Base-by-base conservation (phyloP, 108 stramenopile species). In the Pseudonitzschia delicatissima region DNA sequence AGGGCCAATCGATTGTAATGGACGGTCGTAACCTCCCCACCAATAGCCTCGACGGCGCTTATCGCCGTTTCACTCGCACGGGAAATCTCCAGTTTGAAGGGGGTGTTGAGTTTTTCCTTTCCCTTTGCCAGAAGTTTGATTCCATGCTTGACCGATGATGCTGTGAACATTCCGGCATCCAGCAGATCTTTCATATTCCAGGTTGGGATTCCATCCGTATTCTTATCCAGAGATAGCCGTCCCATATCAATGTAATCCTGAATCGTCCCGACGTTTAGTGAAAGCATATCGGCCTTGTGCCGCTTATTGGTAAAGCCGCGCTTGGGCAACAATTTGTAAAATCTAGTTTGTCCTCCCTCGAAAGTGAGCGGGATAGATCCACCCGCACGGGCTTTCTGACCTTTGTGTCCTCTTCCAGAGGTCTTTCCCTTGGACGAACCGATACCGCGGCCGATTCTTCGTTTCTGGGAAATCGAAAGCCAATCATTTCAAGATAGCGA, bases 291-390 rank as follows among this genome's bases (percentile, higher is more conserved):
- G 27, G 79, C 61, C 52, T 84, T 86, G 69, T 88, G 84, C 17
- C 77, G 76, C 57, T 79, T 78, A 69, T 98, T 97, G 52, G 87
- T 97, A 79, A 99, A 98, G 29, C 98, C 99, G 3, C 92, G 86
- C 80, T 99, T 99, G 59, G 99, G 99, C 27, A 98, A 36, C 12
- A 85, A 77, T 60, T 95, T 90, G 84, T 91, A 90, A 32, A 99
- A 78, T 47, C 94, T 96, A 31, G 99, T 99, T 73, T 99, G 99
- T 1, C 99, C 99, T 52, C 99, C 99, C 77, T 99, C 99, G 68
- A 99, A 99, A 21, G 68, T 67, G 18, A 87, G 76, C 6, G 82
- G 80, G 31, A 91, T 83, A n/a, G 91, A 92, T 37, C 88, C 83
- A 18, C 97, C 96, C 15, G 81, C 55, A 31, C 98, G 78, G 6